Base-by-base conservation (phyloP, 768 basidiomycete genomes). In the Daedalea quercina region DNA sequence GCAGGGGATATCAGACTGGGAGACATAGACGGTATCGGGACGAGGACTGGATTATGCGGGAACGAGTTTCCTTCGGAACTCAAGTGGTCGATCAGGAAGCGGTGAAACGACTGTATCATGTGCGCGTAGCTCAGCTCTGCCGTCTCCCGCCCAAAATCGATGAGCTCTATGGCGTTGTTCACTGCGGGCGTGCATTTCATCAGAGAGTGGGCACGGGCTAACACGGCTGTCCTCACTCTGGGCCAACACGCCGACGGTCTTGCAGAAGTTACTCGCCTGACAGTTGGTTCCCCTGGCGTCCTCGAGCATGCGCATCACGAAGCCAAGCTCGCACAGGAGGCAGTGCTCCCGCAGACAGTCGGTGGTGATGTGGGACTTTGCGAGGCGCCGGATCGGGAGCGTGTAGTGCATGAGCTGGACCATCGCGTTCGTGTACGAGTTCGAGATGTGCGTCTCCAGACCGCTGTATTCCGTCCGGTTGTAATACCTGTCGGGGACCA, bases 231-330 rank as follows among this genome's bases (percentile, higher is more conserved):
- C 60, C 67, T 47, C 60, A 94, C 94, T 82, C 69, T 94, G 91
- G 6, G 91, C 88, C 28, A 94, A 78, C 2, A 90, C 84, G 17
- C 90, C 86, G 43, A 97, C 89, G 2, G 93, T 88, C 68, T 92
- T 87, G 67, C 94, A 98, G 61, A 97, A 99, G 67, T 99, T 99
- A 67, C 87, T 94, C 4, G 94, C 84, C 67, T 98, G 95, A 62
- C 95, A 97, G 60, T 99, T 98, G 19, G 79, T 90, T 0, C 96
- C 96, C 35, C 76, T 77, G 0, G 96, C 95, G 63, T 98, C 94
- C 67, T 95, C 92, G 33, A 99, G 76, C 95, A 98, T 99, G 26
- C 92, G 80, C 53, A 85, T 86, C 23, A 95, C 80, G 63, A 98
- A 98, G 1, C 95, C 96, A 24, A 95, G 75, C 67, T 99, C 95